Base-by-base conservation (phyloP, 768 basidiomycete species). In the Psilocybe sp. region DNA sequence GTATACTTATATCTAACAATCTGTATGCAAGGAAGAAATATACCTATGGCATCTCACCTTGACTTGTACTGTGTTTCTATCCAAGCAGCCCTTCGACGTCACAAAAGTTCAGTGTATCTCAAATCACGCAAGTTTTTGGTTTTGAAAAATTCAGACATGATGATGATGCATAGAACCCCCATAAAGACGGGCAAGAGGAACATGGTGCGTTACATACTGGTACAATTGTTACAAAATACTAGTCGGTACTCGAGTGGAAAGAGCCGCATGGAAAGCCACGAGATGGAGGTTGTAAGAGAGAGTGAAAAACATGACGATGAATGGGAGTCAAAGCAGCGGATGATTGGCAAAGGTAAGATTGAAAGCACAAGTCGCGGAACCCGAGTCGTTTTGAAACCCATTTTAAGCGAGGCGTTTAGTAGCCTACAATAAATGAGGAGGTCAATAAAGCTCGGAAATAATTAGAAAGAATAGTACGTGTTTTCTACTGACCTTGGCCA, bases 211-310 rank as follows among this genome's bases (percentile, higher is more conserved):
- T 47, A 47, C 52, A 57, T 54, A 57, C 53, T 57, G 50, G 46
- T 55, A 55, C 56, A 57, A 49, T 47, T 19, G 50, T 40, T 52
- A 58, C 49, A 50, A 49, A 47, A 41, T 41, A 40, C 35, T 12
- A 32, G 38, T 31, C 23, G 20, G 45, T 50, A 41, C 41, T 46
- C 47, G 44, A 35, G 52, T 40, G 44, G 51, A 47, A 18, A 28
- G 45, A 12, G 41, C 34, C 44, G 31, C 43, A 46, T 43, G 46
- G 38, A 46, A 53, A 47, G 46, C 32, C 10, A 43, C 42, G 42
- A 42, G 37, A 23, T 40, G 36, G 47, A 34, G 49, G 47, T 48
- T 15, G 16, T 44, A 33, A 48, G 35, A 28, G 23, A 28, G 23
- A 3, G 23, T n/a, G 7, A 28, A 28, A 28, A 50, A 40, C 46